Base-by-base conservation (phyloP, 495 filamentous ascomycete genomes). In the Astrocystis sublimbata region DNA sequence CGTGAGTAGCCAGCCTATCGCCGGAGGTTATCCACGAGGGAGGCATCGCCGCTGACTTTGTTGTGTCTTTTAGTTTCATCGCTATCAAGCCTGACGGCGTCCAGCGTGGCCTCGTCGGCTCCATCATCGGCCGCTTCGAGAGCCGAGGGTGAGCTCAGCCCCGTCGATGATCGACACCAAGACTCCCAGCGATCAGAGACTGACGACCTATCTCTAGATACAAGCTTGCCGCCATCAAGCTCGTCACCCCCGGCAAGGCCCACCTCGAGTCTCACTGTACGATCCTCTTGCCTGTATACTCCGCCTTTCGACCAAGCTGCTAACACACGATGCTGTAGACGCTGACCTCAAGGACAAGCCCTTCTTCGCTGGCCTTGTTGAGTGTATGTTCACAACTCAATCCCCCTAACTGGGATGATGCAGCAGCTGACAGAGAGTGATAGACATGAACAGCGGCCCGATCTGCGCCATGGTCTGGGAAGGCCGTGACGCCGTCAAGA, bases 391-490 rank as follows among this genome's bases (percentile, higher is more conserved):
- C 60, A 19, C 13, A 49, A 21, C 7, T 45, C 42, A 40, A 28
- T 19, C 3, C 38, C 6, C 31, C 17, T 23, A 6, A 13, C 6
- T 52, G 2, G 23, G 13, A 23, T 21, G 36, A 61, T 26, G 31
- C 31, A 9, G 4, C 49, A 30, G 26, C 41, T 55, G 12, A 62
- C 40, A 6, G 28, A 15, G 19, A 17, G 31, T 26, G 15, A 65
- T 65, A 97, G 92, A 98, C 85, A 98, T 98, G 94, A 84, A 89
- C 79, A 90, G 86, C 82, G 94, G 94, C 75, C 94, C 94, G 71
- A 92, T 98, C 83, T 88, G 84, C 83, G 94, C 94, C 78, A 98
- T 97, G 93, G 88, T 98, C 77, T 98, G 94, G 94, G 92, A 98
- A 79, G 94, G 94, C 69, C 88, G 88, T 82, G 92, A 97, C 69